Evolutionary conservation across 2,329 filamentous ascomycete species (phyloP).

Genomic region (Zasmidium cellare): DNA sequence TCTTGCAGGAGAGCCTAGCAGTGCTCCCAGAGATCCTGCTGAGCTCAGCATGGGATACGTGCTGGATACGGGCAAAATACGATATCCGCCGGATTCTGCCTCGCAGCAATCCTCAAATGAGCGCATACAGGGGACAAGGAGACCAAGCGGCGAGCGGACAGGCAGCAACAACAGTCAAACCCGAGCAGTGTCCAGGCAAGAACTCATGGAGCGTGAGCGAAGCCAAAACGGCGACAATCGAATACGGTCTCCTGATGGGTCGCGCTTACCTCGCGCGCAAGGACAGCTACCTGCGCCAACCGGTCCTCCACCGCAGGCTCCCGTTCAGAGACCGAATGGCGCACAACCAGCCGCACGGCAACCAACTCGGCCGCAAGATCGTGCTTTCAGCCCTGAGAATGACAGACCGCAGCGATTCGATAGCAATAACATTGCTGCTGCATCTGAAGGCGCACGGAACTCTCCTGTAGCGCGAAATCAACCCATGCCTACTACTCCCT

Average conservation of each 20-base stretch:
- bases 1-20: conserved; percentile 90
- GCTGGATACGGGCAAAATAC: conserved; percentile 91
- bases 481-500: conserved; percentile 21
- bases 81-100: conserved; percentile 72
- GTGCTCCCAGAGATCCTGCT: conserved; percentile 73
- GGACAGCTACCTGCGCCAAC: conserved; percentile 56
- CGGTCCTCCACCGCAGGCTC: conserved; percentile 67
- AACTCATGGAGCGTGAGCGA: conserved; percentile 31
- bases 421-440: conserved; percentile 13
- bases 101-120: conserved; percentile 35
- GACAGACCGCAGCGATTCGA: conserved; percentile 30
- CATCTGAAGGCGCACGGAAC: conserved; percentile 9
- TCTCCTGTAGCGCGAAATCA: conserved; percentile 15
- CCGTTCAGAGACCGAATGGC: conserved; percentile 49
- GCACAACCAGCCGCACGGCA: conserved; percentile 26
- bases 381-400: conserved; percentile 33
- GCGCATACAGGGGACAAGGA: conserved; percentile 25
- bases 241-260: conserved; percentile 24
- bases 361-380: conserved; percentile 31
- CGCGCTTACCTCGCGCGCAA: conserved; percentile 37
- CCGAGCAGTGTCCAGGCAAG: conserved; percentile 24
- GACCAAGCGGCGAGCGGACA: conserved; percentile 33
- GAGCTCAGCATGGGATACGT: conserved; percentile 90
- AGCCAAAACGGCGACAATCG: conserved; percentile 26
- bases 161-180: conserved; percentile 12